Evolutionary conservation across 2,329 filamentous ascomycete genomes (phyloP).

Genomic region (Polytolypa hystricis): DNA sequence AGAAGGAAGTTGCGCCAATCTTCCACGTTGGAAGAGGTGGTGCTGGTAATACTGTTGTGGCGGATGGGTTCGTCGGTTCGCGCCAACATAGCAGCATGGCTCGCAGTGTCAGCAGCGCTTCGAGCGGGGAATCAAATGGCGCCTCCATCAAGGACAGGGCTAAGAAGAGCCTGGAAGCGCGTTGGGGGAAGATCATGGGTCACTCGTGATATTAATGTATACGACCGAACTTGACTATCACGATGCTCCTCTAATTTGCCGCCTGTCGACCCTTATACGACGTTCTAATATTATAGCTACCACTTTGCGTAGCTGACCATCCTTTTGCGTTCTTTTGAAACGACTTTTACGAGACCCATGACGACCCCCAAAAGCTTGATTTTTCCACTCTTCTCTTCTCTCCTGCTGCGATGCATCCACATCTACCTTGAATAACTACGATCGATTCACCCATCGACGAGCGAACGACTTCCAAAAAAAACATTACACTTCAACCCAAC

Average conservation of each 20-base stretch:
- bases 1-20: conserved; percentile 45
- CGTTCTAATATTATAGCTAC: too few relatives aligned
- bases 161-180: conserved; percentile 26
- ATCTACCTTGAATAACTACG: too few relatives aligned
- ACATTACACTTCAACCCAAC: too few relatives aligned
- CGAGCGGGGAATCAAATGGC: conserved; percentile 24
- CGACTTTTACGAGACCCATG: conserved; percentile 9
- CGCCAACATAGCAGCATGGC: conserved; percentile 2
- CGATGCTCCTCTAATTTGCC: conserved; percentile 1
- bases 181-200: conserved; percentile 31
- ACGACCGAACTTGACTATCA: neutral
- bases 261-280: too few relatives aligned
- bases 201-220: conserved; percentile 16
- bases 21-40: conserved; percentile 55
- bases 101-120: conserved; percentile 8
- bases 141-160: conserved; percentile 26
- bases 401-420: neutral
- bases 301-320: too few relatives aligned
- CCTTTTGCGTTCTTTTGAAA: conserved; percentile 4
- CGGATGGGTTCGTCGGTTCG: neutral
- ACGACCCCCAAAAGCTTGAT: neutral
- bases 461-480: too few relatives aligned
- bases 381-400: neutral
- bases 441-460: too few relatives aligned
- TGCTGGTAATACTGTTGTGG: conserved; percentile 42